phyloP scores from a whole-genome alignment of 768 basidiomycete genomes.

The Termitomyces sp. region DNA sequence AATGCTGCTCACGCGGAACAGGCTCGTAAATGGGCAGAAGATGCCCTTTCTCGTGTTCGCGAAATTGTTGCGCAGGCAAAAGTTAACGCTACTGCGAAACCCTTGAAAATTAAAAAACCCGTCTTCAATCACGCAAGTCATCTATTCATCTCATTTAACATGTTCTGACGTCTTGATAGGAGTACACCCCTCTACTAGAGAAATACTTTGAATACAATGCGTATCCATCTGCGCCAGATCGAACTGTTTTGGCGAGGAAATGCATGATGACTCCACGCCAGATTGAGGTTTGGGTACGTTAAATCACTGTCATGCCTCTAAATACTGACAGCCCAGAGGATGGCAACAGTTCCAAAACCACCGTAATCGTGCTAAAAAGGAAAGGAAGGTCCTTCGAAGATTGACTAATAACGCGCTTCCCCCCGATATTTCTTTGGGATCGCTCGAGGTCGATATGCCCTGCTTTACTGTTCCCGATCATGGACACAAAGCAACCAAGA shows the following conservation, averaged over 20 bases:
- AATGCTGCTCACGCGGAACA: too few relatives aligned
- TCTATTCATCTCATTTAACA: too few relatives aligned
- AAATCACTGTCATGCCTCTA: too few relatives aligned
- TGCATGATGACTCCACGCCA: constrained; percentile 38
- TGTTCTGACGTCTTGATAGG: constrained; percentile 28
- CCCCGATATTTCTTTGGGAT: constrained; percentile 14
- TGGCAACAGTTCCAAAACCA: constrained; percentile 59
- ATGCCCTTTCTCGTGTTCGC: too few relatives aligned
- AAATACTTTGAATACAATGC: constrained; percentile 44
- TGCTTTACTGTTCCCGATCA: constrained; percentile 17
- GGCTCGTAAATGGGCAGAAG: too few relatives aligned
- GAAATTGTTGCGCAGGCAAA: too few relatives aligned
- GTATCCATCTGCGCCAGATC: constrained; percentile 38
- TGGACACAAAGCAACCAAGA: too few relatives aligned
- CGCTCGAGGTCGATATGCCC: constrained; percentile 19
- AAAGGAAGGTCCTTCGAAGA: constrained; percentile 17
- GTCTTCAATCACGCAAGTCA: neutral
- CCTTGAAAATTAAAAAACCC: too few relatives aligned
- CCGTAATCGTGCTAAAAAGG: constrained; percentile 32
- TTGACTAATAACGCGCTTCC: too few relatives aligned
- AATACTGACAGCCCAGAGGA: too few relatives aligned
- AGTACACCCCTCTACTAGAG: constrained; percentile 40
- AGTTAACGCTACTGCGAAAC: too few relatives aligned
- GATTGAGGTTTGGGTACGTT: constrained; percentile 50
- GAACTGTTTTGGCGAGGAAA: constrained; percentile 32